Base-by-base conservation (phyloP, 768 basidiomycete species). In the Auricularia sp. region DNA sequence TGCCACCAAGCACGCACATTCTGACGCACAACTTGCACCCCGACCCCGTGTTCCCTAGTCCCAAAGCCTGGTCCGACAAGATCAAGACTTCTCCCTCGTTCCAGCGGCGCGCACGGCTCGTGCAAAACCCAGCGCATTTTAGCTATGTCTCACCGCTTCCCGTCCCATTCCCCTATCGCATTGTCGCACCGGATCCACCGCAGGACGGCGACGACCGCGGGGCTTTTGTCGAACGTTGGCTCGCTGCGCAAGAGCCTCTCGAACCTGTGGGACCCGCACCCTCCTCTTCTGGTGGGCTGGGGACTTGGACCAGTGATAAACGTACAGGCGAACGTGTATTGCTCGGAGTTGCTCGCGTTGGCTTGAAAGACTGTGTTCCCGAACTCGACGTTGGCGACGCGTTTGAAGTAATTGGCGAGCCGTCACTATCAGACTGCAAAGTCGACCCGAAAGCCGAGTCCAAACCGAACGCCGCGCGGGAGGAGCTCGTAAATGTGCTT, bases 361-460 rank as follows among this genome's bases (percentile, higher is more conserved):
- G 85, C 13, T 71, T 93, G 54, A 75, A 80, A 36, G 93, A 96
- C 68, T 90, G 87, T 69, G 73, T 97, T 8, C 95, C 95, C 0
- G 84, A 86, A 68, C 79, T 98, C 21, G 89, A 96, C 65, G 87
- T 93, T 11, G 94, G 94, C 3, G 92, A 97, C 71, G 85, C 90
- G 0, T 85, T 92, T 68, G 76, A 79, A 0, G 65, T 85, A 6
- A 78, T 94, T 2, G 90, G 91, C 14, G 74, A 76, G 0, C 87
- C 89, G 0, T 71, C 83, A 16, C 76, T 92, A 56, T 47, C 63
- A 16, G 54, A 59, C 34, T 59, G 56, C 34, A 59, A 35, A 18
- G 34, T 35, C 16, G 29, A 29, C 29, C 70, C 68, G 24, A 68
- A 74, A 11, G 71, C 74, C n/a, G 75, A 76, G 11, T 68, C 63